Evolutionary conservation across 345 rosid genomes (phyloP).

Genomic region (Dipteronia sinensis): DNA sequence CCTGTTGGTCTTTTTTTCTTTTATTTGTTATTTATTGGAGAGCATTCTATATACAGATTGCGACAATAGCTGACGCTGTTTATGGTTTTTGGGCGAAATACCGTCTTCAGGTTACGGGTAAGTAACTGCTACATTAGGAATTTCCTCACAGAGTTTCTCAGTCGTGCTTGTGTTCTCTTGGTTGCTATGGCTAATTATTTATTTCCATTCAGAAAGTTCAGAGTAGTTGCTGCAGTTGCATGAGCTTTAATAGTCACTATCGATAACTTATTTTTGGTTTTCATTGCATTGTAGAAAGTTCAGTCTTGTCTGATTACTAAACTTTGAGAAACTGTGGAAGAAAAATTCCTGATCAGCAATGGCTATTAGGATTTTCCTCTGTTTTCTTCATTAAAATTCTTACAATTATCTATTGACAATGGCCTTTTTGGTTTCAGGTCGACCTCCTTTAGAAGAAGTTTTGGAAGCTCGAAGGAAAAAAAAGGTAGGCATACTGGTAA

Average conservation of each 20-base stretch:
- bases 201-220: no score
- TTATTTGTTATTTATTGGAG: background rate
- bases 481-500: constrained; percentile 45
- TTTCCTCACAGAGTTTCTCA: background rate
- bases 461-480: constrained; percentile 64
- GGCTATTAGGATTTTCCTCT: background rate
- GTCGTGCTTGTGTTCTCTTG: background rate
- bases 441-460: constrained; percentile 66
- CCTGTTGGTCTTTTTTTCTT: background rate
- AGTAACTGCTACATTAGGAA: background rate
- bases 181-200: background rate
- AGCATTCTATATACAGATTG: constrained; percentile 49
- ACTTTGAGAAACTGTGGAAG: background rate
- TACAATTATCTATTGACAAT: background rate
- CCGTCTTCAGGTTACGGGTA: constrained; percentile 83
- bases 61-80: constrained; percentile 65
- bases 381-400: background rate
- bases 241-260: background rate
- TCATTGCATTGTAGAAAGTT: background rate
- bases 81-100: constrained; percentile 88
- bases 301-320: background rate
- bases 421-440: constrained; percentile 47
- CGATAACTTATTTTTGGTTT: background rate
- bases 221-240: background rate
- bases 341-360: background rate